These are phyloP conservation scores for Saturnispora halmiae DNA, from an alignment of 805 yeast genomes.

Conservation along the genomic window DNA sequence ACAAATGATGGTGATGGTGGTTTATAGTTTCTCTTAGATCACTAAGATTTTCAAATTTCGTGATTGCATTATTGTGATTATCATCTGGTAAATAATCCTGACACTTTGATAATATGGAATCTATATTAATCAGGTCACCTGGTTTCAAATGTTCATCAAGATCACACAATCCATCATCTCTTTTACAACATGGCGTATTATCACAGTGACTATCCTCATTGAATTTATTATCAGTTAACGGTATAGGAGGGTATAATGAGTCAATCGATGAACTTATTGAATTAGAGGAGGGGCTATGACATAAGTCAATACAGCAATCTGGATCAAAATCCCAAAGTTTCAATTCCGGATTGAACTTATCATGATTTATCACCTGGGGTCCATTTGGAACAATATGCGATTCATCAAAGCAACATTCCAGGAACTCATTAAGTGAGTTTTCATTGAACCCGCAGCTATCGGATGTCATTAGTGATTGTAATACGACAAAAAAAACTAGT, in stretches of 20 bases:
- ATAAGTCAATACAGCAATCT: constrained; percentile 7
- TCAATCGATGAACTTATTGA: background rate
- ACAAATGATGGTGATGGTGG: constrained; percentile 15
- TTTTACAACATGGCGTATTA: constrained; percentile 4
- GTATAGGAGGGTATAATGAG: background rate
- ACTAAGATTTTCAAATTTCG: background rate
- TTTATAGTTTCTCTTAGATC: constrained; percentile 5
- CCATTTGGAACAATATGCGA: constrained; percentile 9
- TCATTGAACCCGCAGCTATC: constrained; percentile 9
- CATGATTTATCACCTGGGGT: background rate
- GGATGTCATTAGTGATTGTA: background rate
- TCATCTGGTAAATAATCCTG: background rate
- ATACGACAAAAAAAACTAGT: background rate
- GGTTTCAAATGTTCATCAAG: constrained; percentile 6
- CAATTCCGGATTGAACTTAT: constrained; percentile 1
- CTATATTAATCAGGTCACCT: constrained; percentile 4
- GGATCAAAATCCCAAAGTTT: constrained; percentile 11
- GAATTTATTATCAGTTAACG: background rate
- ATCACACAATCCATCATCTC: constrained; percentile 7
- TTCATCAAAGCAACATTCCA: constrained; percentile 16
- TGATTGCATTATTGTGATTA: background rate
- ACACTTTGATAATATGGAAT: constrained; percentile 3
- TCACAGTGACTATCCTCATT: background rate
- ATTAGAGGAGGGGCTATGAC: background rate
- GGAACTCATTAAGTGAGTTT: constrained; percentile 11